A percentile compares a stretch with the other conserved stretches of the same genome.
Conservation (phyloP, 1,139 yeast genomes). For the Debaryomyces coudertii region DNA sequence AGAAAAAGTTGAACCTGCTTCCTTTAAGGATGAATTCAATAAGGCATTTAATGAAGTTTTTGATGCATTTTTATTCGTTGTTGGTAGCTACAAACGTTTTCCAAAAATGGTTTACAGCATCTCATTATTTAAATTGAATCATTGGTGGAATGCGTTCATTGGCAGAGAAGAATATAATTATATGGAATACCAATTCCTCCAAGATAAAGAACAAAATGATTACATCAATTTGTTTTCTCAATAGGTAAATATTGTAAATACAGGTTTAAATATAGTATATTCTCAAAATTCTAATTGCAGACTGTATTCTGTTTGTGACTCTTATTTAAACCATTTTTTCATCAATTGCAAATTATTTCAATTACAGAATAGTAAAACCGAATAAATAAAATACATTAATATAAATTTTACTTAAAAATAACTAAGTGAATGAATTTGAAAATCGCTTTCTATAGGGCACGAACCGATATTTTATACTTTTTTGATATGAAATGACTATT, state of each 20-base stretch:
- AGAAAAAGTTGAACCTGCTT: conserved; percentile 1
- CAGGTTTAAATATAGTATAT: neutral
- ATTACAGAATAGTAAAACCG: neutral
- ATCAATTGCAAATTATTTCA: too few relatives aligned
- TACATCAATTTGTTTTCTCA: conserved; percentile 18
- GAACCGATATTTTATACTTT: conserved; percentile 5
- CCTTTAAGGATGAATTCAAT: conserved; percentile 48
- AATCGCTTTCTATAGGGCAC: conserved; percentile 5
- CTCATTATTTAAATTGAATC: conserved; percentile 49
- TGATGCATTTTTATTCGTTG: conserved; percentile 69
- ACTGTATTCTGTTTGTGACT: too few relatives aligned
- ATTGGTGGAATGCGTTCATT: conserved; percentile 74
- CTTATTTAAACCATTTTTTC: neutral
- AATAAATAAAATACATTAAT: conserved; percentile 6
- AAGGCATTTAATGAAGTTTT: conserved; percentile 59
- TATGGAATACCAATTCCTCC: conserved; percentile 19
- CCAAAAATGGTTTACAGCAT: conserved; percentile 65
- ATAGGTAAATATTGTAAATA: conserved; percentile 6
- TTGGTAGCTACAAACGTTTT: conserved; percentile 66
- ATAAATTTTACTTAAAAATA: conserved; percentile 4
- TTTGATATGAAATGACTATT: conserved; percentile 5
- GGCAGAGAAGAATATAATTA: conserved; percentile 47
- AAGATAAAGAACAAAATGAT: conserved; percentile 17
- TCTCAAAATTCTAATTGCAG: neutral
- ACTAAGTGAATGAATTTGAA: conserved; percentile 1